Evolutionary conservation across 352 stramenopile species (phyloP).

Genomic region (Globisporangium parvum): DNA sequence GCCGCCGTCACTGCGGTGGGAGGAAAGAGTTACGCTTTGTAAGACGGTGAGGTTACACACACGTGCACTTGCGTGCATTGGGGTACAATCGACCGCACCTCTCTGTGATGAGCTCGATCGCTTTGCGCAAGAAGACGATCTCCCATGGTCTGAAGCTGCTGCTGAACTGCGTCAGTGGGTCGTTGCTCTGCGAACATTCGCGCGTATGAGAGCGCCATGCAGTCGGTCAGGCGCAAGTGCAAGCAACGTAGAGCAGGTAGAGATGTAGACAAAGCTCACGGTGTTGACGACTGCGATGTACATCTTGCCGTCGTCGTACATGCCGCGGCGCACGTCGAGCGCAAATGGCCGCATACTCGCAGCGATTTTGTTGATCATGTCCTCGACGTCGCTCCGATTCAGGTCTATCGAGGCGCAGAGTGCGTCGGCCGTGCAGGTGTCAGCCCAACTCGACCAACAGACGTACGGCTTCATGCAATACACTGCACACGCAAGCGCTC

Average conservation of each 20-base stretch:
- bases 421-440: not conserved
- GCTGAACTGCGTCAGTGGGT: conserved; percentile 64
- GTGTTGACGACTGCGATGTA: conserved; percentile 79
- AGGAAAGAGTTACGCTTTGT: not conserved
- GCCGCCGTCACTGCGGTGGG: conserved; percentile 38
- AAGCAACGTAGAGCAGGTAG: not conserved
- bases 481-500: not conserved
- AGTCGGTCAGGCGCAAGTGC: no score
- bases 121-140: conserved; percentile 79
- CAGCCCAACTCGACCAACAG: no score
- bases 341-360: conserved; percentile 54
- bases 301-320: conserved; percentile 83
- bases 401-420: conserved; percentile 27
- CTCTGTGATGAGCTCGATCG: conserved; percentile 77
- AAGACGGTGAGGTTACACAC: not conserved
- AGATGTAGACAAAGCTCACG: conserved; percentile 3
- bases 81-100: conserved; percentile 21
- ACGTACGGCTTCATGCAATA: not conserved
- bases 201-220: no score
- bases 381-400: conserved; percentile 41
- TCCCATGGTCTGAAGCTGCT: conserved; percentile 80
- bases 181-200: conserved; percentile 43
- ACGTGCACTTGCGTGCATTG: not conserved
- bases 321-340: conserved; percentile 62
- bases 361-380: conserved; percentile 58